A percentile compares a stretch with the other conserved stretches of the same genome.
Conservation (phyloP, 768 basidiomycete species). For the Pseudohyphozyma bogoriensis region DNA sequence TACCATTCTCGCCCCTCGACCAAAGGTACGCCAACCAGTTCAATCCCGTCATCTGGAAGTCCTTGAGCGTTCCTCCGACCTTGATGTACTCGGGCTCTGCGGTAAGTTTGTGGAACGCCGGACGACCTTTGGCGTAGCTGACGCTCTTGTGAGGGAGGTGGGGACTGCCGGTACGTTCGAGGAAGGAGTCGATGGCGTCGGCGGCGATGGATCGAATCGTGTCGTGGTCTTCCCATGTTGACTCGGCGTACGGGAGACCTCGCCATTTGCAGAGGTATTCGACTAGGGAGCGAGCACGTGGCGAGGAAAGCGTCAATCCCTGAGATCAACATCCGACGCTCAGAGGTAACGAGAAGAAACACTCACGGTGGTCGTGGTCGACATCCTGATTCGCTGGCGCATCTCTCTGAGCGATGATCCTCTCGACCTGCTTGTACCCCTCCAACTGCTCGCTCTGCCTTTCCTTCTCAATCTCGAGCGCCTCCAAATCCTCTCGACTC, state of each 20-base stretch:
- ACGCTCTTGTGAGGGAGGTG: slow-evolving; percentile 78
- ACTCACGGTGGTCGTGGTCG: slow-evolving; percentile 31
- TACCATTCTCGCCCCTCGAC: slow-evolving; percentile 90
- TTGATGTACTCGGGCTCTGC: slow-evolving; percentile 80
- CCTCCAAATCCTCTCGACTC: slow-evolving; percentile 78
- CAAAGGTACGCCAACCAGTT: slow-evolving; percentile 99
- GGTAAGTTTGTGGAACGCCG: slow-evolving; percentile 67
- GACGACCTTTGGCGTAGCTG: slow-evolving; percentile 58
- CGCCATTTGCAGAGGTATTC: slow-evolving; percentile 98
- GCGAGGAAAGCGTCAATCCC: slow-evolving; percentile 41
- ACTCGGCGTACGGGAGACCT: slow-evolving; percentile 81
- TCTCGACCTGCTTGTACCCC: slow-evolving; percentile 79
- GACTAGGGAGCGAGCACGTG: slow-evolving; percentile 43
- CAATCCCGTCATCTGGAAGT: slow-evolving; percentile 93
- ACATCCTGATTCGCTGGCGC: slow-evolving; percentile 29
- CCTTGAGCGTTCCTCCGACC: slow-evolving; percentile 81
- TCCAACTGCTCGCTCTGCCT: slow-evolving; percentile 85
- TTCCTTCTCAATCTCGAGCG: slow-evolving; percentile 78
- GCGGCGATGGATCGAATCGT: slow-evolving; percentile 70
- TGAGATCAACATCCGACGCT: neutral
- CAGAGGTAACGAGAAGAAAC: too few relatives aligned
- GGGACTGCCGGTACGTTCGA: slow-evolving; percentile 61
- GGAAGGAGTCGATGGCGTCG: slow-evolving; percentile 67
- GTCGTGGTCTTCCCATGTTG: slow-evolving; percentile 77
- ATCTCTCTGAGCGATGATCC: slow-evolving; percentile 71